Conservation (phyloP, 306 rosid genomes). For the Arachis hypogaea region DNA sequence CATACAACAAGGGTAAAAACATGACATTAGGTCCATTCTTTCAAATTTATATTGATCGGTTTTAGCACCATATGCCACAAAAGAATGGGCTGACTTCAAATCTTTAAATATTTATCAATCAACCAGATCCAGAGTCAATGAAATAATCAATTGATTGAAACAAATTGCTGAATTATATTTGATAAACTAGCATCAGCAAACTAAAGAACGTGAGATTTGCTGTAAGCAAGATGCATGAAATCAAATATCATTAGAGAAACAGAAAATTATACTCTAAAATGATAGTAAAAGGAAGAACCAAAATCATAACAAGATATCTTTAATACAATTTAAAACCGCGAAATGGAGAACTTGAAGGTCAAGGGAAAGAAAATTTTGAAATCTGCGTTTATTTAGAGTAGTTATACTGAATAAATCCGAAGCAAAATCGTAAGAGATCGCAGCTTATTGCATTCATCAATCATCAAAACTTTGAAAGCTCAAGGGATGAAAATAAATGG, state of each 20-base stretch:
- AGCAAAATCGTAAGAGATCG: background rate
- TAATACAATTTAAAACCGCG: background rate
- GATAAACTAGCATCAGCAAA: constrained; percentile 5
- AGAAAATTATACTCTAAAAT: background rate
- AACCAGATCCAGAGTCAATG: background rate
- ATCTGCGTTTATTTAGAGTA: background rate
- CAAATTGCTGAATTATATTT: background rate
- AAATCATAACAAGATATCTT: background rate
- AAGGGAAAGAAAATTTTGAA: background rate
- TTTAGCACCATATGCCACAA: too few species aligned
- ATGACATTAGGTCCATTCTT: too few species aligned
- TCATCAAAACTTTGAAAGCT: too few species aligned
- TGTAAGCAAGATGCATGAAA: background rate
- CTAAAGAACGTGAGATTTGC: background rate
- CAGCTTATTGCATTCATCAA: background rate
- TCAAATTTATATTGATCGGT: too few species aligned
- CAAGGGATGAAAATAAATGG: too few species aligned
- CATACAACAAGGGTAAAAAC: too few species aligned
- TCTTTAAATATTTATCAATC: too few species aligned
- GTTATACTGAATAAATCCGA: constrained; percentile 1
- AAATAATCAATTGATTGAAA: background rate
- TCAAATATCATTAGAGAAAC: background rate
- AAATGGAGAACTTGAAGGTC: background rate
- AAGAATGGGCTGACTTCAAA: too few species aligned
- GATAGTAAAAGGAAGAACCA: background rate